Evolutionary conservation across 768 basidiomycete genomes (phyloP).

Genomic region (Agaricus blazei): DNA sequence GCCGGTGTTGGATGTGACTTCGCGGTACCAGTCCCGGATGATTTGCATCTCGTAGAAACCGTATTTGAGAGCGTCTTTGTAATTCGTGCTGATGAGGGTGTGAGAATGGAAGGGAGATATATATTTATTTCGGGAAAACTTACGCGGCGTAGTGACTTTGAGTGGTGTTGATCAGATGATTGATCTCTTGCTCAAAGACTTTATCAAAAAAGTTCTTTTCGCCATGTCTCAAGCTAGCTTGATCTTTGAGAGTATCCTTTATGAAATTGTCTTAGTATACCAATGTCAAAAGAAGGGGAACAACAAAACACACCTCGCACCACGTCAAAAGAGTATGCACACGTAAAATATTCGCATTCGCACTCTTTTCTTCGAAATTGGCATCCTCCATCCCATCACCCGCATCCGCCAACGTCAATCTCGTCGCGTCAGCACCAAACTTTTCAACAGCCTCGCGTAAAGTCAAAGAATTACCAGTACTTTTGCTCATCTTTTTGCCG

Average conservation of each 20-base stretch:
- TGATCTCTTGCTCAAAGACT: constrained; percentile 89
- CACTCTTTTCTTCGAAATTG: constrained; percentile 98
- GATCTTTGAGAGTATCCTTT: constrained; percentile 78
- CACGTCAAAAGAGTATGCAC: constrained; percentile 87
- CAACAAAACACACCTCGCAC: constrained; percentile 62
- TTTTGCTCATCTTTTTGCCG: constrained; percentile 99
- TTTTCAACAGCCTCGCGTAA: constrained; percentile 84
- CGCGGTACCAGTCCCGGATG: constrained; percentile 92
- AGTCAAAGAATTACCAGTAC: constrained; percentile 93
- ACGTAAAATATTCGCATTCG: constrained; percentile 93
- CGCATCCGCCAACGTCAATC: constrained; percentile 90
- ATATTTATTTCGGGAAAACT: constrained; percentile 21
- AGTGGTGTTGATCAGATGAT: constrained; percentile 77
- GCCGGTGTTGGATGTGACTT: constrained; percentile 81
- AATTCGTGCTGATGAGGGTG: constrained; percentile 60
- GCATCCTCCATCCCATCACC: constrained; percentile 98
- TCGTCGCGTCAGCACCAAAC: constrained; percentile 94
- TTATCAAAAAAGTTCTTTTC: constrained; percentile 78
- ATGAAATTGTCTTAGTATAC: background rate
- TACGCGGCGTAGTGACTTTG: constrained; percentile 80
- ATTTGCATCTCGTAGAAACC: constrained; percentile 96
- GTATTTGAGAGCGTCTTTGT: constrained; percentile 92
- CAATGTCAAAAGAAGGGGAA: background rate
- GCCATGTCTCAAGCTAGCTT: constrained; percentile 69
- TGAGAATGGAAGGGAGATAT: background rate